A percentile compares a stretch with the other conserved stretches of the same genome.
These are phyloP conservation scores for Eucalyptus guilfoylei DNA, from an alignment of 345 rosid species.

Conservation along the genomic window DNA sequence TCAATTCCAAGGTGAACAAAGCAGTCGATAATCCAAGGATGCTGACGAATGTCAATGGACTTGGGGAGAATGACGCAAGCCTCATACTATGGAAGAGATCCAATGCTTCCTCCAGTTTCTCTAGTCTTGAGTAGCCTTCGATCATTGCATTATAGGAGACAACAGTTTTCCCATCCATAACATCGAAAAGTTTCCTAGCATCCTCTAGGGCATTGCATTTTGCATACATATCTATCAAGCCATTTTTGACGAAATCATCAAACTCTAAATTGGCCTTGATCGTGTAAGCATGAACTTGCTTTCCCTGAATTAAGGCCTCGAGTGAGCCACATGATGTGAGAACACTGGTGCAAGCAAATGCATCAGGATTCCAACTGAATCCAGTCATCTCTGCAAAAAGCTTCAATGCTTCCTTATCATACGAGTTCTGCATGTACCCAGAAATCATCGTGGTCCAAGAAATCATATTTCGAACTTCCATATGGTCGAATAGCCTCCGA, in stretches of 20 bases:
- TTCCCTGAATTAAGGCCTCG: slow-evolving; percentile 35
- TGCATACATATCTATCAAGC: slow-evolving; percentile 67
- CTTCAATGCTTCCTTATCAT: slow-evolving; percentile 40
- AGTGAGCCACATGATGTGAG: slow-evolving; percentile 67
- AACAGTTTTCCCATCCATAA: slow-evolving; percentile 22
- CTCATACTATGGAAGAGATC: slow-evolving; percentile 51
- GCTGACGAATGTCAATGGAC: slow-evolving; percentile 62
- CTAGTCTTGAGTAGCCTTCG: slow-evolving; percentile 65
- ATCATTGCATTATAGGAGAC: slow-evolving; percentile 64
- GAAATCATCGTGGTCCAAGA: slow-evolving; percentile 69
- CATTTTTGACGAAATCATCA: slow-evolving; percentile 47
- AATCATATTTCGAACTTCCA: slow-evolving; percentile 37
- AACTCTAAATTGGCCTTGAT: slow-evolving; percentile 43
- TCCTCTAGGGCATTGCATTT: slow-evolving; percentile 42
- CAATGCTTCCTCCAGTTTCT: slow-evolving; percentile 36
- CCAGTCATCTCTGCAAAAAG: slow-evolving; percentile 35
- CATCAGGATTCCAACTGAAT: slow-evolving; percentile 40
- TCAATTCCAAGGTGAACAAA: slow-evolving; percentile 26
- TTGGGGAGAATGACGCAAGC: slow-evolving; percentile 29
- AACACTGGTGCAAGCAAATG: slow-evolving; percentile 54
- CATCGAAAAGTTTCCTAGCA: slow-evolving; percentile 48
- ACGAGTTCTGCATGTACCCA: slow-evolving; percentile 58
- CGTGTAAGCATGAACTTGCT: slow-evolving; percentile 53
- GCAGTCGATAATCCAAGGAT: slow-evolving; percentile 56
- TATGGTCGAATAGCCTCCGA: slow-evolving; percentile 32